Base-by-base conservation (phyloP, 1,139 yeast genomes). In the Scheffersomyces illinoinensis region DNA sequence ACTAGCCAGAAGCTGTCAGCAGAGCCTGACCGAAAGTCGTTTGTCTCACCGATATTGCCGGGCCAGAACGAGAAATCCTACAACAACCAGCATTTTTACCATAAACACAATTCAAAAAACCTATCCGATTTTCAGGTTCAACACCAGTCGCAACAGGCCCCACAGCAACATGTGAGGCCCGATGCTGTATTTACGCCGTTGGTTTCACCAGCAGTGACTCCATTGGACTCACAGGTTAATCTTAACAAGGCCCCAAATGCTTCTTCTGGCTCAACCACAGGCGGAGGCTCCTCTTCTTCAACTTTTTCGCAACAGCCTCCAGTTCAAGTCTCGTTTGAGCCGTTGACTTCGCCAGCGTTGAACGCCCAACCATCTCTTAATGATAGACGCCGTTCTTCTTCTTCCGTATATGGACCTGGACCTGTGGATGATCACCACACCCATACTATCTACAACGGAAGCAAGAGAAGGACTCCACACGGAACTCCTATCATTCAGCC, bases 151-250 rank as follows among this genome's bases (percentile, higher is more conserved):
- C 55, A 49, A 12, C 54, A 47, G 39, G 50, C 50, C 1, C 64
- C 54, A 17, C 64, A 47, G 50, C 77, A 70, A 53, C 80, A 77
- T 59, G 76, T 81, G 1, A 68, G 81, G 47, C 84, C 85, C 0
- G 84, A 80, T 58, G 82, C 82, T 10, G 83, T 84, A 5, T 89
- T 86, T 71, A 90, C 96, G 0, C 96, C 96, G 0, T 76, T 90
- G 56, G 85, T 89, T 14, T 88, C 93, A 2, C 96, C 96, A 0
- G 89, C 90, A 3, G 87, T 84, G 24, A 86, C 91, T 1, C 93
- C 93, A 0, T 68, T 84, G 64, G 92, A 87, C 48, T 65, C 70
- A 21, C 74, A 68, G 54, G 68, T 70, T 8, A 71, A 71, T 53
- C 50, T 62, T 49, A 69, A 70, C 57, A 66, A 67, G 49, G 47